Evolutionary conservation across 164 flowering plant genomes (phyloP).

Genomic region (Stephania yunnanensis): DNA sequence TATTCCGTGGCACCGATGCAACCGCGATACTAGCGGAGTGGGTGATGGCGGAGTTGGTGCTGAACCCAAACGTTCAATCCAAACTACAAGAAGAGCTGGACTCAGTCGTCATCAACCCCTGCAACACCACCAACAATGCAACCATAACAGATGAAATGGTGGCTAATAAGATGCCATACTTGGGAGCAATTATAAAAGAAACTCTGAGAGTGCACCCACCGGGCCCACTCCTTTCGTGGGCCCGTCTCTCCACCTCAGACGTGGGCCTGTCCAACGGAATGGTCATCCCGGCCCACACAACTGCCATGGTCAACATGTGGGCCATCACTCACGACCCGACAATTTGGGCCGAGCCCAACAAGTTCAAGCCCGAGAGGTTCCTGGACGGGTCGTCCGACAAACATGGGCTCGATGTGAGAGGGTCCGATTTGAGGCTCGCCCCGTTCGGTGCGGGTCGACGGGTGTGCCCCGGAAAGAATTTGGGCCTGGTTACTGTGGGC

Average conservation of each 20-base stretch:
- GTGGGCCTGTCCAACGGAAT: slow-evolving; percentile 37
- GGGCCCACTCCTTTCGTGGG: slow-evolving; percentile 54
- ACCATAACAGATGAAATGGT: slow-evolving; percentile 31
- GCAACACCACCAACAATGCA: too few species aligned
- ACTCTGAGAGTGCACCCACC: slow-evolving; percentile 49
- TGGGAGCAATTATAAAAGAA: slow-evolving; percentile 46
- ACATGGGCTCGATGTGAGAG: slow-evolving; percentile 34
- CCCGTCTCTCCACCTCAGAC: slow-evolving; percentile 40
- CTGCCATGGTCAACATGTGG: slow-evolving; percentile 83
- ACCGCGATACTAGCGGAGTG: slow-evolving; percentile 41
- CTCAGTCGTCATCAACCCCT: slow-evolving; percentile 14
- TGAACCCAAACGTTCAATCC: slow-evolving; percentile 34
- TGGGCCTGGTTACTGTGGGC: slow-evolving; percentile 38
- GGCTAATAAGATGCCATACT: slow-evolving; percentile 27
- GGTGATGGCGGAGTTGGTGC: slow-evolving; percentile 41
- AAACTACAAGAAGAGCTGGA: slow-evolving; percentile 36
- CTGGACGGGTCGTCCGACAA: background rate
- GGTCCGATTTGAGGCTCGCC: slow-evolving; percentile 46
- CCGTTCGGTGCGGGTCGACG: slow-evolving; percentile 60
- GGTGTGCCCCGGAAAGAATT: slow-evolving; percentile 54
- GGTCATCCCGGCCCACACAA: slow-evolving; percentile 46
- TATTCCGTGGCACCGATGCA: slow-evolving; percentile 54
- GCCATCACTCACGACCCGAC: slow-evolving; percentile 52
- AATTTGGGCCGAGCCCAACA: slow-evolving; percentile 39
- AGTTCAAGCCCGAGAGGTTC: slow-evolving; percentile 48